Evolutionary conservation across 441 rosid genomes (phyloP), one percentile per base, ranked within the genome.

Genomic region (Pelargonium exstipulatum): DNA sequence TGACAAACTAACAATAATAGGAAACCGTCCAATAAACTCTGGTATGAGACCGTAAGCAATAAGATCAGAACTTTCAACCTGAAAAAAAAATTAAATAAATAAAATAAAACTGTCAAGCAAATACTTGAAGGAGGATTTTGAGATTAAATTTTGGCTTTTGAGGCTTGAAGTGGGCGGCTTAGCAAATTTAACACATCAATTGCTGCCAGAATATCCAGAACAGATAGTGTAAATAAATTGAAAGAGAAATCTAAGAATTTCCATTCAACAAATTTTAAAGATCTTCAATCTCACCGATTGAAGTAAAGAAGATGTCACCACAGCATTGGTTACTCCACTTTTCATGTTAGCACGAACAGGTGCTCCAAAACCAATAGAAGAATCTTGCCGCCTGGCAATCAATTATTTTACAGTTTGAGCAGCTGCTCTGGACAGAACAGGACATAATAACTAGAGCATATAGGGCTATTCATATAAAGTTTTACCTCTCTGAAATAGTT

Each of bases 281-380:
- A 51, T 37, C 1, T 6, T 72, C 62, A 75, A 20, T 71, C 89
- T 78, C 83, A 91, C 98, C 70, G 95, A 73, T 85, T 91, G 97
- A 65, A 94, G 88, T 81, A 94, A 84, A 74, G 96, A 88, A 13
- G 98, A 94, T 17, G 95, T 84, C 72, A 91, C 69, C 46, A 78
- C 81, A 68, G 97, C 89, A 85, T 81, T 79, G 61, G 84, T 87
- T 58, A 82, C 81, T 71, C 93, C 91, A 74, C 83, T 82, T 79
- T 90, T 88, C 96, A 94, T 91, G 80, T 82, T 94, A 73, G 96
- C 96, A 73, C 96, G 97, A 37, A 94, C 90, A 76, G 97, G 96
- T 76, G 96, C 97, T 78, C 98, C 96, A 79, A 94, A 94, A 70
- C 98, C 98, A 72, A 94, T 94, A 46, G 97, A 94, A 62, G 96